Percentiles rank a stretch among this genome's conserved stretches.
Conservation (phyloP, 768 basidiomycete genomes). For the Galerina marginata region DNA sequence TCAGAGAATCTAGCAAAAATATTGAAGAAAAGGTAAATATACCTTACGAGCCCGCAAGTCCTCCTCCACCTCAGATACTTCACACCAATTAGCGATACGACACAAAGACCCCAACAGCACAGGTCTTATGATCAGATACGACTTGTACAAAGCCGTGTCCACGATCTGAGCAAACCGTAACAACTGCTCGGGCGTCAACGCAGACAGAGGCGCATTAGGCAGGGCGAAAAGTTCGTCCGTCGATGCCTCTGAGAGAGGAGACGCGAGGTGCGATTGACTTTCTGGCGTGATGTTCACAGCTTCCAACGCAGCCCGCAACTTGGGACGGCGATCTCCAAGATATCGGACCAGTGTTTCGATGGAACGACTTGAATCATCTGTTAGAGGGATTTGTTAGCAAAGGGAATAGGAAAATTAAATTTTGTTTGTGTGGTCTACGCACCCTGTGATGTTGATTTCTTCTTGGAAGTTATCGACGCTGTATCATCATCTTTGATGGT, state of each 20-base stretch:
- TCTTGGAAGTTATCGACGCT: constrained; percentile 50
- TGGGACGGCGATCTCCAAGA: constrained; percentile 88
- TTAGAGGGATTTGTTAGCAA: background rate
- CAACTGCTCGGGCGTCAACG: constrained; percentile 83
- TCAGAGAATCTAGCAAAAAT: background rate
- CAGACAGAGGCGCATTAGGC: constrained; percentile 74
- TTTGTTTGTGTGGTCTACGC: constrained; percentile 7
- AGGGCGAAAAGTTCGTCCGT: constrained; percentile 77
- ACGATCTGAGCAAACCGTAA: constrained; percentile 91
- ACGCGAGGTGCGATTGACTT: constrained; percentile 68
- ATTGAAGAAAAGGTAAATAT: constrained; percentile 20
- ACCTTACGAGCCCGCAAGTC: constrained; percentile 82
- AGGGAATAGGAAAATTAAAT: background rate
- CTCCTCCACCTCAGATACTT: constrained; percentile 81
- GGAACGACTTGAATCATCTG: constrained; percentile 70
- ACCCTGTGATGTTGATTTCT: constrained; percentile 41
- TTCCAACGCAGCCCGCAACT: constrained; percentile 78
- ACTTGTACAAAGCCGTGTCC: constrained; percentile 94
- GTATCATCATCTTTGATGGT: constrained; percentile 67
- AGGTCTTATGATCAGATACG: constrained; percentile 84
- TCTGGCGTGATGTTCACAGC: constrained; percentile 70
- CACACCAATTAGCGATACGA: constrained; percentile 95
- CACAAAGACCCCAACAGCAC: constrained; percentile 85
- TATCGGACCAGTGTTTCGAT: constrained; percentile 90
- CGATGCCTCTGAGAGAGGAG: constrained; percentile 74